Evolutionary conservation across 306 rosid species (phyloP).

Genomic region (Inga laurina): DNA sequence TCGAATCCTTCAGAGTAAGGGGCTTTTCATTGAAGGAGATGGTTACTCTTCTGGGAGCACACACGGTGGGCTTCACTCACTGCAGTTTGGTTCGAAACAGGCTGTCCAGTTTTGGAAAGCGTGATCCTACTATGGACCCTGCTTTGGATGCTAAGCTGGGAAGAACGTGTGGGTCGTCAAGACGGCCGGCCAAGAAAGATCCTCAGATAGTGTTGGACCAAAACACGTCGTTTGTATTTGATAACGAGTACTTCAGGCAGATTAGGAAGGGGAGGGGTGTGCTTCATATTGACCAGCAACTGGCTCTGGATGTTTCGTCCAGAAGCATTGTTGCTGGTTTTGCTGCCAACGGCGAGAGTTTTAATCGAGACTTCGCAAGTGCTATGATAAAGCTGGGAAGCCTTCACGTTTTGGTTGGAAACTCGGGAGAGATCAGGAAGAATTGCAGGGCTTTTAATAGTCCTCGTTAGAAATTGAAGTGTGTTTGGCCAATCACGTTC

Average conservation of each 20-base stretch:
- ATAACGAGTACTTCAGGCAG: slow-evolving; percentile 45
- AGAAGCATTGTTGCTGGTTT: slow-evolving; percentile 31
- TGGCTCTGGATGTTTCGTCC: slow-evolving; percentile 37
- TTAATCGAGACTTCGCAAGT: slow-evolving; percentile 33
- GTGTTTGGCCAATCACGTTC: background rate
- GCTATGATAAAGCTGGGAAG: slow-evolving; percentile 52
- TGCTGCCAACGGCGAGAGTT: slow-evolving; percentile 25
- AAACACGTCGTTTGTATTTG: slow-evolving; percentile 42
- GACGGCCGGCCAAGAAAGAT: background rate
- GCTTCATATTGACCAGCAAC: slow-evolving; percentile 51
- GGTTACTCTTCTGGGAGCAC: slow-evolving; percentile 67
- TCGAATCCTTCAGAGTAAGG: slow-evolving; percentile 24
- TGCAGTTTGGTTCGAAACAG: slow-evolving; percentile 45
- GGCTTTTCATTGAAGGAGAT: slow-evolving; percentile 50
- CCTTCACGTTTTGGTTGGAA: slow-evolving; percentile 41
- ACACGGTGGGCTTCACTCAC: slow-evolving; percentile 57
- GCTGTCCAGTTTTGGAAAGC: slow-evolving; percentile 30
- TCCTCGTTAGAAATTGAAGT: background rate
- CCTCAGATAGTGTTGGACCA: slow-evolving; percentile 53
- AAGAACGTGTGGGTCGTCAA: background rate
- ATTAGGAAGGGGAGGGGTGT: slow-evolving; percentile 39
- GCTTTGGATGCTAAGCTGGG: slow-evolving; percentile 34
- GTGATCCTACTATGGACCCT: slow-evolving; percentile 55
- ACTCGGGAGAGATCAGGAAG: slow-evolving; percentile 48
- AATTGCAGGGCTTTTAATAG: slow-evolving; percentile 54